Percentiles rank a stretch among this genome's conserved stretches.
These are phyloP conservation scores for Vitis hybrid DNA, from an alignment of 177 flowering plant species.

Conservation along the genomic window DNA sequence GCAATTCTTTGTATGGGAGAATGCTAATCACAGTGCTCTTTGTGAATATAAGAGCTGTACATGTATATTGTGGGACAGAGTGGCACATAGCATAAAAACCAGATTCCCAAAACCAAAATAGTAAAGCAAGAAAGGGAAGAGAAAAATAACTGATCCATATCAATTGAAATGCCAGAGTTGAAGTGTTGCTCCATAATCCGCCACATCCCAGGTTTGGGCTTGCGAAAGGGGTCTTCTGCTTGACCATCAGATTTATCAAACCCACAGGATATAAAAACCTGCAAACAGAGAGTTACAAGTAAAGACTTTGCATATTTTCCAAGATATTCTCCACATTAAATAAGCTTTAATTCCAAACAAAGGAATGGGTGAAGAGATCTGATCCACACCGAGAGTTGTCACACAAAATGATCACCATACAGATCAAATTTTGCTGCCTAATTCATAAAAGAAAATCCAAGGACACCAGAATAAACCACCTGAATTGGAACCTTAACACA, in stretches of 20 bases:
- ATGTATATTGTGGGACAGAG: no score
- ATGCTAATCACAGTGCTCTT: no score
- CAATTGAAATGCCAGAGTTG: conserved; percentile 77
- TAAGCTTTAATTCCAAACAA: neutral
- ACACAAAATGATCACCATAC: no score
- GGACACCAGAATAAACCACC: conserved; percentile 32
- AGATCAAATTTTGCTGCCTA: no score
- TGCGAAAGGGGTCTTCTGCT: conserved; percentile 70
- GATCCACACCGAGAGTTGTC: no score
- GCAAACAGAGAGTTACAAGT: conserved; percentile 20
- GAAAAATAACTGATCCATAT: conserved; percentile 69
- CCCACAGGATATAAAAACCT: conserved; percentile 96
- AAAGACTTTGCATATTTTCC: neutral
- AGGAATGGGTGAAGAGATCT: no score
- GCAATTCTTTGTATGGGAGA: no score
- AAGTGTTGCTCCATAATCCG: conserved; percentile 76
- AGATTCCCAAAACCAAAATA: neutral
- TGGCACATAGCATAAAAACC: neutral
- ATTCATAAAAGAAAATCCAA: neutral
- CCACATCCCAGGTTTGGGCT: conserved; percentile 97
- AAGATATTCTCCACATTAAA: neutral
- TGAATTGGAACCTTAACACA: conserved; percentile 77
- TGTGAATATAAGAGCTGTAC: no score
- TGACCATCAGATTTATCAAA: conserved; percentile 36
- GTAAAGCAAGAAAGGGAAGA: conserved; percentile 5